Conservation (phyloP, 1,284 basidiomycete species). For the Ganoderma resinaceum region DNA sequence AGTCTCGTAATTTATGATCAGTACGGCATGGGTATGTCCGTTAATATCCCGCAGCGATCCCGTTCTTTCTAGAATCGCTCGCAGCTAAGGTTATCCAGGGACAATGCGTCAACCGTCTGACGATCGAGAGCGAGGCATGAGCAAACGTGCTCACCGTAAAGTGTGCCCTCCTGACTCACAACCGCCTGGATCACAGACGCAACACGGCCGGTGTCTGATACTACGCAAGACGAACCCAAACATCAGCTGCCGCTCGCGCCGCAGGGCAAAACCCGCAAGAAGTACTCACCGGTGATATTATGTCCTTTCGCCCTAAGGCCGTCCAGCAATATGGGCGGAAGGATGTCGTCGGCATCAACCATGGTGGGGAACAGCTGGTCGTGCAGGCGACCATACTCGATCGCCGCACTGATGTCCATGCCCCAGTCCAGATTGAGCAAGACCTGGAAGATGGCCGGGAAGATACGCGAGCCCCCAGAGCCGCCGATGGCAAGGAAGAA, state of each 20-base stretch:
- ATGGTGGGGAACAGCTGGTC: conserved; percentile 83
- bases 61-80: conserved; percentile 86
- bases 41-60: conserved; percentile 82
- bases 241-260: no score
- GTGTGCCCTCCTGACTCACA: conserved; percentile 54
- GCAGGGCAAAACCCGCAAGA: background rate
- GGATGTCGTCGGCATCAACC: conserved; percentile 71
- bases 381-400: conserved; percentile 91
- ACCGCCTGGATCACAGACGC: conserved; percentile 81
- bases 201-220: conserved; percentile 62
- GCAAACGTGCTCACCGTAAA: conserved; percentile 59
- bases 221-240: conserved; percentile 24
- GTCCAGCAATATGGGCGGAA: conserved; percentile 60
- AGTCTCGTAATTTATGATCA: conserved; percentile 15
- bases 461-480: conserved; percentile 89
- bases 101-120: background rate
- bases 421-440: conserved; percentile 86
- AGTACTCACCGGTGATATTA: conserved; percentile 65
- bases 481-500: conserved; percentile 83
- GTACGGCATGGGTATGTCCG: conserved; percentile 9
- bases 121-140: conserved; percentile 5
- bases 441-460: conserved; percentile 81
- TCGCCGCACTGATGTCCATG: conserved; percentile 78
- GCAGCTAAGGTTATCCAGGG: conserved; percentile 57
- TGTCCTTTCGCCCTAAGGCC: conserved; percentile 73